Evolutionary conservation across 768 basidiomycete species (phyloP).

Genomic region (Xerocomus spinulosus): DNA sequence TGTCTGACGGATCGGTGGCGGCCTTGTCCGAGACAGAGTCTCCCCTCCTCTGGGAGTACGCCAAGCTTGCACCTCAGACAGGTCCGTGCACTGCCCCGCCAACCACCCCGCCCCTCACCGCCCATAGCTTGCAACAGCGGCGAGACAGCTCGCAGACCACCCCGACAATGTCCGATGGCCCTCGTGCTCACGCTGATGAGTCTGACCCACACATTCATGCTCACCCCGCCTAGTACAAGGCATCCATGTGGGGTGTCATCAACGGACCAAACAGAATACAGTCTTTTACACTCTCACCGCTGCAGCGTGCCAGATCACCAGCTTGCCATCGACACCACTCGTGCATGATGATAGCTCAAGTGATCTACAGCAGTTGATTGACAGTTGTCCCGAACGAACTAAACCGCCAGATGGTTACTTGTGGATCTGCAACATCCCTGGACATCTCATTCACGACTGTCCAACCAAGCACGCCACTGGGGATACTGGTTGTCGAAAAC

Average conservation of each 20-base stretch:
- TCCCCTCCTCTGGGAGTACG: constrained; percentile 89
- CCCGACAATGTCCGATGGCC: constrained; percentile 89
- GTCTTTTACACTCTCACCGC: constrained; percentile 31
- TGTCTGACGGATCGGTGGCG: no score
- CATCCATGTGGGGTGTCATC: constrained; percentile 92
- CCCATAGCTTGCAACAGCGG: constrained; percentile 52
- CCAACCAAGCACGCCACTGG: constrained; percentile 73
- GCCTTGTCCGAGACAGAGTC: constrained; percentile 65
- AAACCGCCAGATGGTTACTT: constrained; percentile 82
- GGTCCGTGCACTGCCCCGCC: constrained; percentile 35
- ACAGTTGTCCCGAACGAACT: constrained; percentile 66
- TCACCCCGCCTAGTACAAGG: constrained; percentile 69
- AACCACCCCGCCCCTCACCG: background rate
- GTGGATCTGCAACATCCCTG: constrained; percentile 82
- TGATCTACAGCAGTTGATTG: constrained; percentile 62
- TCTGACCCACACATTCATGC: background rate
- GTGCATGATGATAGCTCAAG: constrained; percentile 56
- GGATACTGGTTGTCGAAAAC: constrained; percentile 80
- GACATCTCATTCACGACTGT: constrained; percentile 87
- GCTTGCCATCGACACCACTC: constrained; percentile 86
- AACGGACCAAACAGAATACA: constrained; percentile 67
- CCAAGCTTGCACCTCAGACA: constrained; percentile 76
- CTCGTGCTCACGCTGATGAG: constrained; percentile 85
- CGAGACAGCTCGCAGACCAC: constrained; percentile 66
- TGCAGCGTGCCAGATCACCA: constrained; percentile 87